Base-by-base conservation (phyloP, 2,329 filamentous ascomycete genomes). In the Cladophialophora immunda region DNA sequence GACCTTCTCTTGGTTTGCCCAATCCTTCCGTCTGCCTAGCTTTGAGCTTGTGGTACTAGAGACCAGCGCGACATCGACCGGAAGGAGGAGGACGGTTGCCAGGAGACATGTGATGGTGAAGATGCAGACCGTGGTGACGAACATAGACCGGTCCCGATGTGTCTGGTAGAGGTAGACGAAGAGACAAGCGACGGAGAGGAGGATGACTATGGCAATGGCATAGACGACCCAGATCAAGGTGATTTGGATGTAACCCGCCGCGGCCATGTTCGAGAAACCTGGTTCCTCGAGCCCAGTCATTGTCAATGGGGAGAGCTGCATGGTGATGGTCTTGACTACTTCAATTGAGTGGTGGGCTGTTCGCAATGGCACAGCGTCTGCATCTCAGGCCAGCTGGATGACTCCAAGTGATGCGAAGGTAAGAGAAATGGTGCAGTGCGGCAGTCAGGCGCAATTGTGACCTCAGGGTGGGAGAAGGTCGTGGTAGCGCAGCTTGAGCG, bases 181-280 rank as follows among this genome's bases (percentile, higher is more conserved):
- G 74, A 96, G 87, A 69, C 90, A 87, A 62, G 94, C 90, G 65
- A 93, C 89, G 71, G 90, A 81, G 59, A 97, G 86, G 69, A 94
- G 88, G 63, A 97, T 81, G 68, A 79, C 89, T 58, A 98, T 85
- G 63, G 92, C 94, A 67, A 94, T 87, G 68, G 90, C 92, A 79
- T 98, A 99, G 62, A 94, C 88, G 69, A 95, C 89, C 95, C 95
- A 99, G 79, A 98, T 98, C 72, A 98, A 85, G 76, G 92, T 92
- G 63, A 91, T 91, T 78, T 96, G 93, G 69, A 97, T 87, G 77
- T 95, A 73, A 52, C 72, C 72, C 36, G 72, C 72, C 17, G 69
- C 65, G n/a, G 86, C 86, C 87, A 90, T 90, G 70, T 65, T 71
- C 27, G 68, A 65, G 47, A 62, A 56, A 47, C 22, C 38, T n/a